These are phyloP conservation scores for Didymellaceae sp. DNA, from an alignment of 2,329 filamentous ascomycete genomes.

Conservation along the genomic window DNA sequence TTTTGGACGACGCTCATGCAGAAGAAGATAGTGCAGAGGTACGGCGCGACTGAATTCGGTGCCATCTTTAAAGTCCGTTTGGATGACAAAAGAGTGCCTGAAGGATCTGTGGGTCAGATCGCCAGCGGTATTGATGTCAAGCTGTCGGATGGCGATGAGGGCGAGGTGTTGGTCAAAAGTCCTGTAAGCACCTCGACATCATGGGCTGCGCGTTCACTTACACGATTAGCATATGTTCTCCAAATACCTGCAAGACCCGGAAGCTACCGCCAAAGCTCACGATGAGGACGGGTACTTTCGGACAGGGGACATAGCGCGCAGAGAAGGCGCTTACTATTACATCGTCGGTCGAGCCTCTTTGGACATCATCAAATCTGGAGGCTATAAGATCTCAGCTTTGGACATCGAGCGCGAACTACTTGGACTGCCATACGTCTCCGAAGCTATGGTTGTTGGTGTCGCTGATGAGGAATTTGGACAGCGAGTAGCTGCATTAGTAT, in stretches of 20 bases:
- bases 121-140: slow-evolving; percentile 51
- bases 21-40: slow-evolving; percentile 52
- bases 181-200: slow-evolving; percentile 29
- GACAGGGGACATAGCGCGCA: slow-evolving; percentile 53
- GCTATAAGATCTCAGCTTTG: slow-evolving; percentile 62
- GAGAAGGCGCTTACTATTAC: slow-evolving; percentile 56
- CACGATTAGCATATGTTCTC: slow-evolving; percentile 48
- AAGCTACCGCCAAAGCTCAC: slow-evolving; percentile 55
- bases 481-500: slow-evolving; percentile 61
- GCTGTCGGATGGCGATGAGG: slow-evolving; percentile 55
- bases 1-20: slow-evolving; percentile 57
- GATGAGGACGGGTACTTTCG: slow-evolving; percentile 58
- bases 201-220: not conserved
- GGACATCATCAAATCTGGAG: slow-evolving; percentile 63
- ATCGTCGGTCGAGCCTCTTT: slow-evolving; percentile 61
- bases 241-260: slow-evolving; percentile 50
- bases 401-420: slow-evolving; percentile 63
- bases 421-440: slow-evolving; percentile 55
- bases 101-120: slow-evolving; percentile 46
- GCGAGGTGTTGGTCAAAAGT: slow-evolving; percentile 54
- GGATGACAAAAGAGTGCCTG: slow-evolving; percentile 34
- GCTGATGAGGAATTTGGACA: slow-evolving; percentile 62
- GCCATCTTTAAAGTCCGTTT: slow-evolving; percentile 53
- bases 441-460: slow-evolving; percentile 62
- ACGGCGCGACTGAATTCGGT: slow-evolving; percentile 55